Percentiles rank a stretch among this genome's conserved stretches.
Conservation (phyloP, 257 asterid genomes). For the Solanum paucissectum region DNA sequence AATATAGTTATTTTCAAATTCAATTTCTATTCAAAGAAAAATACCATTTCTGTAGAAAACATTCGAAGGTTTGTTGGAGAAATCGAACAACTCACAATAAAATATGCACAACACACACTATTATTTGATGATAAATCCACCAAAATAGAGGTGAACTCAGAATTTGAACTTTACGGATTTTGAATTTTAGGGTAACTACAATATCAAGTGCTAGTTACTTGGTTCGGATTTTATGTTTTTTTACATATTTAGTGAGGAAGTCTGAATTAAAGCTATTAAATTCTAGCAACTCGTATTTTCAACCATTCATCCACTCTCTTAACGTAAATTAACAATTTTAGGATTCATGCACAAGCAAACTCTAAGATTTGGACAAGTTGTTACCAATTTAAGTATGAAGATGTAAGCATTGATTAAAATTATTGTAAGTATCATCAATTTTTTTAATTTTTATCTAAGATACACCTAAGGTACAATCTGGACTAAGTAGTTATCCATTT, state of each 20-base stretch:
- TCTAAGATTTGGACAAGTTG: not conserved
- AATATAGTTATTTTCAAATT: not conserved
- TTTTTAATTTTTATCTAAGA: not conserved
- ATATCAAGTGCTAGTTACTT: not conserved
- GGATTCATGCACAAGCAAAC: not conserved
- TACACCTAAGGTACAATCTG: not conserved
- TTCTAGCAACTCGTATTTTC: not conserved
- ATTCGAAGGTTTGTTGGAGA: not conserved
- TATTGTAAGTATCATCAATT: not conserved
- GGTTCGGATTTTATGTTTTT: not conserved
- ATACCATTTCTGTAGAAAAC: not conserved
- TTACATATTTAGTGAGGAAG: not conserved
- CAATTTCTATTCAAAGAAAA: not conserved
- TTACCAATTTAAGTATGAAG: not conserved
- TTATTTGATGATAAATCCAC: not conserved
- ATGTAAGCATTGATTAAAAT: not conserved
- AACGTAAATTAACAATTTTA: not conserved
- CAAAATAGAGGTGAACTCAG: rapidly evolving
- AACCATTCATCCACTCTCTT: not conserved
- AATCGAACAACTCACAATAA: not conserved
- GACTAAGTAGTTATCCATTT: not conserved
- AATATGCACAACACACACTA: not conserved
- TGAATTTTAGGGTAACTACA: not conserved
- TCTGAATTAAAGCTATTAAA: not conserved
- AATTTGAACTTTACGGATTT: not conserved